Percentiles rank a stretch among this genome's conserved stretches.
Conservation (phyloP, 2,329 filamentous ascomycete species). For the Furcasterigmium furcatum region DNA sequence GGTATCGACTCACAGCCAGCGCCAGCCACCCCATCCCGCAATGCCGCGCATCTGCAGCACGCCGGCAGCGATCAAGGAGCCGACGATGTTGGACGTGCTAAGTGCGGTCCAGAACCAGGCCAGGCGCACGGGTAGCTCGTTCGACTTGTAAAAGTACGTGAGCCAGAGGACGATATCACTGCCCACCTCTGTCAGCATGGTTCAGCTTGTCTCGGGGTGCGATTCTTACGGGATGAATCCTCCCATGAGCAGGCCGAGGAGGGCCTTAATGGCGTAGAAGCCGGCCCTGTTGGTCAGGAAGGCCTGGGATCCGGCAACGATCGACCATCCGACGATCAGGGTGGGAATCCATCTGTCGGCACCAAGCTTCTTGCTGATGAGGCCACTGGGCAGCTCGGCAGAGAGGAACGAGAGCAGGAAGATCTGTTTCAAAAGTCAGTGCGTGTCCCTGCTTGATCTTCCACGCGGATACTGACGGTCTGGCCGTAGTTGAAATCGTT, state of each 20-base stretch:
- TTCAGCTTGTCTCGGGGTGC: background rate
- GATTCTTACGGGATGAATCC: constrained; percentile 43
- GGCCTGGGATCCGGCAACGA: constrained; percentile 34
- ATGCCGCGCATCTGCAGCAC: constrained; percentile 30
- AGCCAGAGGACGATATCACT: constrained; percentile 25
- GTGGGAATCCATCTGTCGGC: constrained; percentile 42
- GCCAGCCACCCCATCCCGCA: constrained; percentile 33
- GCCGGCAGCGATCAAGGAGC: constrained; percentile 43
- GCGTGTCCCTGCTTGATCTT: background rate
- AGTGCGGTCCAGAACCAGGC: constrained; percentile 25
- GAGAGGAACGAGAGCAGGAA: constrained; percentile 40
- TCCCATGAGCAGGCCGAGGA: constrained; percentile 45
- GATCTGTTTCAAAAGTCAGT: constrained; percentile 22
- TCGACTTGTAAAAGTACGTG: constrained; percentile 26
- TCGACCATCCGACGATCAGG: constrained; percentile 36
- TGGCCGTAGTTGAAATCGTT: constrained; percentile 43
- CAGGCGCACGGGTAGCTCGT: constrained; percentile 22
- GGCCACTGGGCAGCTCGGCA: constrained; percentile 44
- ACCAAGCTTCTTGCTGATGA: constrained; percentile 48
- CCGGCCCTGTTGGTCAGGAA: constrained; percentile 28
- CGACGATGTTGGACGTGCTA: constrained; percentile 24
- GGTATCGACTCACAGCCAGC: constrained; percentile 30
- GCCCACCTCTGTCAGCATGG: background rate
- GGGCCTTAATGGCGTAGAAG: constrained; percentile 36
- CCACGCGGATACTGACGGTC: constrained; percentile 19